Base-by-base conservation (phyloP, 495 filamentous ascomycete genomes). In the Chaetomidium leptoderma region DNA sequence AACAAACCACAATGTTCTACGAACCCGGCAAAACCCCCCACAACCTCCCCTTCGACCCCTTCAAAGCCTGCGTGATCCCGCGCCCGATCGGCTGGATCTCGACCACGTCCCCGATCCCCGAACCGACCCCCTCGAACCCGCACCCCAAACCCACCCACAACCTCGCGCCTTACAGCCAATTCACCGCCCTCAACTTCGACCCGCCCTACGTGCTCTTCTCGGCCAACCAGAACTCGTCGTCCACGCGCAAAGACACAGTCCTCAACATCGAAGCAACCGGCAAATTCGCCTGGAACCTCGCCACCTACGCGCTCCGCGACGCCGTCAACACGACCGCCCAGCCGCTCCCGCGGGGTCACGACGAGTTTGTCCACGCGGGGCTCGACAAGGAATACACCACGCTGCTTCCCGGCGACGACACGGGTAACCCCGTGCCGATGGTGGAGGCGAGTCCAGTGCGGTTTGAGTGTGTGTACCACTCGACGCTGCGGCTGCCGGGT, bases 1-100 rank as follows among this genome's bases (percentile, higher is more conserved):
- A 45, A 13, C 24, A 2, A 27, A n/a, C n/a, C 26, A 42, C n/a
- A 19, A 33, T 48, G 45, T 13, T 48, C 27, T 48, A 48, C 45
- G 27, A 48, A 33, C 45, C 29, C 6, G 27, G 45, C 27, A 48
- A 48, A 32, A 48, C 45, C 19, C 45, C 45, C 16, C 45, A 48
- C 16, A 30, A 33, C n/a, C 45, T 45, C 43, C 43, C 43, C 23
- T 45, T n/a, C 24, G 43, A 45, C 43, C 43, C 43, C 24, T 45
- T 45, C 43, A 45, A 45, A 45, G 43, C 43, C 43, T 45, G 43
- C 43, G 7, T 45, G 11, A 19, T 45, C 43, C 43, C 43, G 43
- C 43, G 43, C 43, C 43, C 43, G 23, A 45, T 45, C 43, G 43
- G 43, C 13, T 45, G 43, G 43, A 27, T 45, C 43, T 45, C 43